Evolutionary conservation across 768 basidiomycete genomes (phyloP).

Genomic region (Lentinus tigrinus): DNA sequence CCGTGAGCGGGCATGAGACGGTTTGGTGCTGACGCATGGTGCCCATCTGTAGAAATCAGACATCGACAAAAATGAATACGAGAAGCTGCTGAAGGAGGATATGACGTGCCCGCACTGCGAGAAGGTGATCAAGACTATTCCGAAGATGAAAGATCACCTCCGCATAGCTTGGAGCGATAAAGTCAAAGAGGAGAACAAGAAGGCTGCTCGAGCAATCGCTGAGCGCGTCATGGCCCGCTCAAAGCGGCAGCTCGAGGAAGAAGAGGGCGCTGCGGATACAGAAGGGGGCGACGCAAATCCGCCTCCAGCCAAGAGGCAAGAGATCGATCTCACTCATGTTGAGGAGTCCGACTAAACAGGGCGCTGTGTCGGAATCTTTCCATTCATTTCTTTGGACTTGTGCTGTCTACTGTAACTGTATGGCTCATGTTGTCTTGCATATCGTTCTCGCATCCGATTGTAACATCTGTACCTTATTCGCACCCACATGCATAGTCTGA

Average conservation of each 20-base stretch:
- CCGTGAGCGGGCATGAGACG: no score
- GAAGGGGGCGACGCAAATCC: not conserved
- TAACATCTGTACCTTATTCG: not conserved
- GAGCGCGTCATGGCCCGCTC: not conserved
- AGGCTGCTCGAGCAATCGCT: not conserved
- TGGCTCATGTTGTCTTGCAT: not conserved
- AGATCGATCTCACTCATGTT: not conserved
- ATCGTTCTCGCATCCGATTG: not conserved
- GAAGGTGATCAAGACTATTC: conserved; percentile 64
- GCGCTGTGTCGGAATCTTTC: no score
- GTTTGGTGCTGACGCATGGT: not conserved
- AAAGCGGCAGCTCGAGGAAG: conserved; percentile 13
- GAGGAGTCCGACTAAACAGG: not conserved
- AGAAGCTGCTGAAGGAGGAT: conserved; percentile 63
- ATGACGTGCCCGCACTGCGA: conserved; percentile 74
- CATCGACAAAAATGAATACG: conserved; percentile 54
- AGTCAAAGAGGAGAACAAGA: conserved; percentile 38
- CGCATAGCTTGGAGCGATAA: conserved; percentile 13
- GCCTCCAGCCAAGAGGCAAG: conserved; percentile 6
- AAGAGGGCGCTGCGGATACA: not conserved
- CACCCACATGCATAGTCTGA: not conserved
- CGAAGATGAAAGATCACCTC: conserved; percentile 71
- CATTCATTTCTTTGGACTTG: not conserved
- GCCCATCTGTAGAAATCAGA: conserved; percentile 45
- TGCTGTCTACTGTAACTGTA: not conserved